These are phyloP conservation scores for Apiotrichum mycotoxinovorans DNA, from an alignment of 1,284 basidiomycete genomes.

Conservation along the genomic window DNA sequence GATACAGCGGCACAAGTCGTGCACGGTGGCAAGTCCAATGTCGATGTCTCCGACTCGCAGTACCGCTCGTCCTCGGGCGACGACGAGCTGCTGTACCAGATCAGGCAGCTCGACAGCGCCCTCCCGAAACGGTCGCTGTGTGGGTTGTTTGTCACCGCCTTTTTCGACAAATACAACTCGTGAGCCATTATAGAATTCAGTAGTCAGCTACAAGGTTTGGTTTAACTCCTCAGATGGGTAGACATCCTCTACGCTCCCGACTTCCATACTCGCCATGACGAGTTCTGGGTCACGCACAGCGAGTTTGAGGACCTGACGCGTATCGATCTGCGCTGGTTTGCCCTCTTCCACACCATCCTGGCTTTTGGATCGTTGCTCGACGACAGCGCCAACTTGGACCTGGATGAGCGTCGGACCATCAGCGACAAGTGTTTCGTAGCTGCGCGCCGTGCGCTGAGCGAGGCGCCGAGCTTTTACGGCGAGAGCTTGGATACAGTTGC, in stretches of 20 bases:
- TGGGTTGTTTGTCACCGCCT: slow-evolving; percentile 24
- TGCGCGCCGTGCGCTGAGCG: slow-evolving; percentile 26
- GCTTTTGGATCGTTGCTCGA: slow-evolving; percentile 35
- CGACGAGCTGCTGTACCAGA: slow-evolving; percentile 21
- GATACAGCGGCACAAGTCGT: background rate
- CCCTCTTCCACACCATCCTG: slow-evolving; percentile 32
- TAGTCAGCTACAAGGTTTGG: too few relatives aligned
- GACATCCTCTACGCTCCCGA: slow-evolving; percentile 34
- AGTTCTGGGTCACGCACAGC: slow-evolving; percentile 26
- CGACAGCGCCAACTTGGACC: slow-evolving; percentile 7
- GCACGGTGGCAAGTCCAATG: slow-evolving; percentile 5
- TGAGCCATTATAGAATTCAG: slow-evolving; percentile 6
- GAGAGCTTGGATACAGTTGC: slow-evolving; percentile 35
- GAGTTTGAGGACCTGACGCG: slow-evolving; percentile 26
- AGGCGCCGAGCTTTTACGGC: slow-evolving; percentile 30
- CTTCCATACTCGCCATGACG: slow-evolving; percentile 25
- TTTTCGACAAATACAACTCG: slow-evolving; percentile 31
- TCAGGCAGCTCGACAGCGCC: slow-evolving; percentile 22
- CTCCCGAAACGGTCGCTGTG: slow-evolving; percentile 26
- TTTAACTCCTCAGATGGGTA: slow-evolving; percentile 17
- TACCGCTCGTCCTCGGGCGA: slow-evolving; percentile 13
- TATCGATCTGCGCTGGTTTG: slow-evolving; percentile 34
- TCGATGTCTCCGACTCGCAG: slow-evolving; percentile 20
- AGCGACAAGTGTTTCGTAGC: slow-evolving; percentile 25
- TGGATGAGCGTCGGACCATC: slow-evolving; percentile 22